phyloP scores from a whole-genome alignment of 805 yeast genomes.

The Candida verbasci region DNA sequence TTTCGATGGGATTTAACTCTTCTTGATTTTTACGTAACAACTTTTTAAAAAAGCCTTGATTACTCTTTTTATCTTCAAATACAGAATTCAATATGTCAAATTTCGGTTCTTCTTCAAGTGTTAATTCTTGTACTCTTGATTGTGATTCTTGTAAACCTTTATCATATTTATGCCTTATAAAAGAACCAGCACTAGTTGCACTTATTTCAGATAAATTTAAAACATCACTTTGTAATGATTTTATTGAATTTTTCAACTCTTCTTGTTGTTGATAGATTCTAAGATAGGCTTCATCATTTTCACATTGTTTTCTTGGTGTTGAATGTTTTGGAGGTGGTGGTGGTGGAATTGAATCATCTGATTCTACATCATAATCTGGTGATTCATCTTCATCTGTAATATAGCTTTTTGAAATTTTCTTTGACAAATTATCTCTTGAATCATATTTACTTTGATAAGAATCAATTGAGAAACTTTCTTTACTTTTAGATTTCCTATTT shows the following conservation, averaged over 20 bases:
- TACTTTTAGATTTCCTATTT: slow-evolving; percentile 4
- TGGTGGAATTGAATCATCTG: slow-evolving; percentile 32
- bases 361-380: slow-evolving; percentile 10
- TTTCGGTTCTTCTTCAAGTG: slow-evolving; percentile 16
- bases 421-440: slow-evolving; percentile 29
- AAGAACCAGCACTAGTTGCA: slow-evolving; percentile 88
- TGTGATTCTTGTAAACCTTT: slow-evolving; percentile 21
- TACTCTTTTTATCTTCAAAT: slow-evolving; percentile 39
- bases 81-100: slow-evolving; percentile 33
- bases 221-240: slow-evolving; percentile 42
- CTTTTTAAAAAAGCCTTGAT: slow-evolving; percentile 44
- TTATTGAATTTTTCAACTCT: slow-evolving; percentile 35
- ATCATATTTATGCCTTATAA: slow-evolving; percentile 66
- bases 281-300: slow-evolving; percentile 9
- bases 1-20: slow-evolving; percentile 25
- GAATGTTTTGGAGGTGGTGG: slow-evolving; percentile 36
- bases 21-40: slow-evolving; percentile 31
- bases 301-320: slow-evolving; percentile 8
- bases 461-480: slow-evolving; percentile 18
- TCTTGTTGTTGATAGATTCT: slow-evolving; percentile 27
- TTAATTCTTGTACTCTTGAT: slow-evolving; percentile 16
- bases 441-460: slow-evolving; percentile 29
- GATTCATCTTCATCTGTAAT: slow-evolving; percentile 19
- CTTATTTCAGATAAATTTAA: slow-evolving; percentile 63
- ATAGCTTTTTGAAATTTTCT: slow-evolving; percentile 20